Conservation (phyloP, 768 basidiomycete genomes). For the Leccinum fibrillosum region DNA sequence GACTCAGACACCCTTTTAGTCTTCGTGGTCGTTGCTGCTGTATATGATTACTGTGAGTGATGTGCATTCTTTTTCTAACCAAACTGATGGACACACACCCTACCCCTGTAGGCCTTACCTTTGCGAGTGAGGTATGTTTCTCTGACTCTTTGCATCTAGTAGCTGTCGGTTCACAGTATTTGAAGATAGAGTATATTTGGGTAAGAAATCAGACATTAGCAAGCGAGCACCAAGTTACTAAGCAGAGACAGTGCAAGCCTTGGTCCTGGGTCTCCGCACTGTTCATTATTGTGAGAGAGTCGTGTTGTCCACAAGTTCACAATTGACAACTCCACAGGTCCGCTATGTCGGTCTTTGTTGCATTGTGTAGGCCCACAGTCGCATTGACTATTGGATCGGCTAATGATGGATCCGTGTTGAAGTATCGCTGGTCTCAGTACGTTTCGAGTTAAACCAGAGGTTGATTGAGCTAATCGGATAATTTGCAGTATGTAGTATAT, state of each 20-base stretch:
- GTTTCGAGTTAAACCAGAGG: neutral
- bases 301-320: neutral
- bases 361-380: neutral
- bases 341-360: neutral
- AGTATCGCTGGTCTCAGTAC: neutral
- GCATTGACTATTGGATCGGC: no score
- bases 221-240: neutral
- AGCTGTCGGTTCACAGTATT: neutral
- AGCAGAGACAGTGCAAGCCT: neutral
- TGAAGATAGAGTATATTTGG: constrained; percentile 18
- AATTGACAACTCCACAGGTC: neutral
- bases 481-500: neutral
- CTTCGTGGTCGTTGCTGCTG: neutral
- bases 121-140: constrained; percentile 2
- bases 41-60: neutral
- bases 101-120: constrained; percentile 2
- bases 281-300: constrained; percentile 4
- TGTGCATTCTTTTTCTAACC: neutral
- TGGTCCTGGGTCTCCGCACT: constrained; percentile 14
- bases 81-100: neutral
- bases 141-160: neutral
- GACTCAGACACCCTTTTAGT: neutral
- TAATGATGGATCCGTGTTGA: neutral
- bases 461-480: neutral
- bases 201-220: neutral